These are phyloP conservation scores for Neurospora pannonica DNA, from an alignment of 495 filamentous ascomycete genomes.

Conservation along the genomic window DNA sequence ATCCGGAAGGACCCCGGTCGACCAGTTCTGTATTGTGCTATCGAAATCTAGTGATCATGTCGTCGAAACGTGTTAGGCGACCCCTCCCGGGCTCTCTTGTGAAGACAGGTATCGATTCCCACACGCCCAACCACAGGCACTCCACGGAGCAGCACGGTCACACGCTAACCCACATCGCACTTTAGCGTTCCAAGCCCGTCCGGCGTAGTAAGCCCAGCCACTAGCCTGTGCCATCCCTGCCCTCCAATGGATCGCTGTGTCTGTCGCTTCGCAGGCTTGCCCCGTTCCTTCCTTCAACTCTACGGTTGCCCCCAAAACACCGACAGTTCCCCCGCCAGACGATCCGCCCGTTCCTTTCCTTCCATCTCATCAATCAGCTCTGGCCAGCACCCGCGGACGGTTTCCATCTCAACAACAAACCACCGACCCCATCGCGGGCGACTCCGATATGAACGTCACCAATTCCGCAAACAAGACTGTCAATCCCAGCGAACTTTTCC, in stretches of 20 bases:
- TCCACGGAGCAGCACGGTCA: not conserved
- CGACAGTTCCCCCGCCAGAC: not conserved
- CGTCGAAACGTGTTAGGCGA: not conserved
- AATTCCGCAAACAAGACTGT: not conserved
- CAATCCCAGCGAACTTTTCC: not conserved
- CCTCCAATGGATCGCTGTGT: not conserved
- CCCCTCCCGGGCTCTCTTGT: not conserved
- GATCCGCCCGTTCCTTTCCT: not conserved
- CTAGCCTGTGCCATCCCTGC: not conserved
- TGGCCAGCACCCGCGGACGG: not conserved
- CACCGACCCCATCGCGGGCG: not conserved
- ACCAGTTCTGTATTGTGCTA: not conserved
- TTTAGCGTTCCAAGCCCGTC: not conserved
- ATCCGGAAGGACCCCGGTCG: not conserved
- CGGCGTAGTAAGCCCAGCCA: not conserved
- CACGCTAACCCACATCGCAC: not conserved
- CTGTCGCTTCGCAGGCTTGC: not conserved
- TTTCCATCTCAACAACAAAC: not conserved
- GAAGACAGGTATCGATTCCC: not conserved
- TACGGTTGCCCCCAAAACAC: not conserved
- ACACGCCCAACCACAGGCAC: not conserved
- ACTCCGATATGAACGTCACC: not conserved
- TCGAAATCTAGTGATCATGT: not conserved
- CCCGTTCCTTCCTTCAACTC: not conserved
- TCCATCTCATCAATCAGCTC: not conserved